Base-by-base conservation (phyloP, 306 rosid species). In the Senna siamea region DNA sequence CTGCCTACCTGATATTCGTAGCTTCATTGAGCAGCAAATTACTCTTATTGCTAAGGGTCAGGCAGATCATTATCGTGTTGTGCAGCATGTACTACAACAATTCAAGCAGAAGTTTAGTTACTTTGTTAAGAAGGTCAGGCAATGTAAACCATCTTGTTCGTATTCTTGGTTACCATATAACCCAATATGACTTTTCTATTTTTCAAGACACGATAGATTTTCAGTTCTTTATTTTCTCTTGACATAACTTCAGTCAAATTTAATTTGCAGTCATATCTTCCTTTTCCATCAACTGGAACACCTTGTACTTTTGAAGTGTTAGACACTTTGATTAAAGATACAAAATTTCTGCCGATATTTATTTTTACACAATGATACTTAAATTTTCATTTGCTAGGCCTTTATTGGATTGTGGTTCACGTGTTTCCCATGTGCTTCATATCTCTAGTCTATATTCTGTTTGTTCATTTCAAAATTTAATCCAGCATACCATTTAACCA, bases 11-110 rank as follows among this genome's bases (percentile, higher is more conserved):
- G 97, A 91, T 82, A 93, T 93, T 48, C 97, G 98, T 35, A 84
- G 98, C 85, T 93, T 93, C 85, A 93, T 93, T n/a, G 98, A 93
- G 92, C 98, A 93, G 69, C 98, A 93, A 81, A 91, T 93, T 70
- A 89, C 92, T 76, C 96, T 89, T 72, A 84, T 93, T 81, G 96
- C 98, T 30, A 88, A 65, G 89, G 97, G 97, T 47, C 96, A 91
- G 86, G 85, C 82, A 61, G 92, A 93, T 78, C 97, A 93, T 78
- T 78, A 14, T 75, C 80, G 41, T 74, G 97, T 93, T 57, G 93
- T 93, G 81, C 92, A 86, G 83, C 97, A 89, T 88, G 98, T 88
- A 46, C 77, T 93, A 13, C 91, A 83, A 67, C 98, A 91, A 72
- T 93, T 93, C 93, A 88, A 37, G 75, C 90, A 93, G 81, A 93